These are phyloP conservation scores for Globisporangium nunn DNA, from an alignment of 352 stramenopile genomes.

Conservation along the genomic window DNA sequence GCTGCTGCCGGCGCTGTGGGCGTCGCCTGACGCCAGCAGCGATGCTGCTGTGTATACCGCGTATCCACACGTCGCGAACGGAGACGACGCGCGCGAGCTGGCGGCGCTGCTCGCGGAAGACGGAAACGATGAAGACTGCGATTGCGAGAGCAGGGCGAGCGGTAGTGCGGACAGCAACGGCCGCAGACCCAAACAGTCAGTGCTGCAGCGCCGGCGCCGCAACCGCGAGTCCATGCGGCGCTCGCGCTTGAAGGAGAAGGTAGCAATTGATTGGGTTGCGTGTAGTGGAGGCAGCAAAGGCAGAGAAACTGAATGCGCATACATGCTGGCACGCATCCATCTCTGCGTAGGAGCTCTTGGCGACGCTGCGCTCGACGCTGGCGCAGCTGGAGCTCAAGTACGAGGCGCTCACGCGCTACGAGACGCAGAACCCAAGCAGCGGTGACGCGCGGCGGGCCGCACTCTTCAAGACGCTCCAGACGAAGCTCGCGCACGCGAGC, in stretches of 20 bases:
- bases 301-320: too few species aligned
- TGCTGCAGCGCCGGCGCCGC: conserved; percentile 16
- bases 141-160: neutral
- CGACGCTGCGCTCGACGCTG: conserved; percentile 17
- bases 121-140: neutral
- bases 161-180: neutral
- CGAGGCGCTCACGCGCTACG: conserved; percentile 9
- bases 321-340: too few species aligned
- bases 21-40: too few species aligned
- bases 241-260: conserved; percentile 20
- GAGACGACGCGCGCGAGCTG: too few species aligned
- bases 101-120: too few species aligned
- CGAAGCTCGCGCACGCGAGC: conserved; percentile 20
- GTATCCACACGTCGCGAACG: too few species aligned
- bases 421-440: neutral
- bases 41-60: too few species aligned
- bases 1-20: too few species aligned
- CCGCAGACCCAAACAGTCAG: conserved; percentile 2
- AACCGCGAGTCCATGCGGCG: conserved; percentile 32
- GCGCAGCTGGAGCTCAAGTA: conserved; percentile 17
- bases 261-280: neutral
- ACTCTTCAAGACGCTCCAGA: conserved; percentile 7
- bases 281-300: neutral
- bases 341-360: conserved; percentile 18
- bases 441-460: conserved; percentile 9